Evolutionary conservation across 257 asterid species (phyloP), one percentile per base, ranked within the genome.

Genomic region (Primulina tabacum): DNA sequence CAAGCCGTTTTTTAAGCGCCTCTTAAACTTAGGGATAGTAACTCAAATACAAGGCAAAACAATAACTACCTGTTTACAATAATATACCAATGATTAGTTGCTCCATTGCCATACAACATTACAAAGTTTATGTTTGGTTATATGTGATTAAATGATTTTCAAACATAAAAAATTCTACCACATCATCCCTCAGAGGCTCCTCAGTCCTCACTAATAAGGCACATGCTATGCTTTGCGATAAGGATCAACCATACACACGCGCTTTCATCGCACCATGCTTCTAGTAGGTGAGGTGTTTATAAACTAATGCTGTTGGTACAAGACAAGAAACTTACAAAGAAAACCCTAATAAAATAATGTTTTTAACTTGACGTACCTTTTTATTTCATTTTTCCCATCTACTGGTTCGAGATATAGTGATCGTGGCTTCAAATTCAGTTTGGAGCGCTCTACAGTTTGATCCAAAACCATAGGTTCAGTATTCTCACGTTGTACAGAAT

Each of bases 381-480:
- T 85, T 76, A 65, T 79, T 79, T 76, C 88, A 67, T 14, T 57
- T 61, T 75, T 82, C 69, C 82, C 83, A 64, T 90, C 87, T 1
- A 69, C 59, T 65, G 84, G 90, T 74, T 86, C 88, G 62, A 70
- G 71, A 67, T 83, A 75, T 68, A 80, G 92, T 12, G 88, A 78
- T 8, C 91, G 85, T 16, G 93, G 95, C 85, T 83, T 90, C 84
- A 87, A 73, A 73, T 87, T 88, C 79, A 87, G 73, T 67, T 88
- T 90, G 57, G 96, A 92, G 60, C 89, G 87, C 79, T 85, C 97
- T 30, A 34, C 67, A 67, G 69, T 79, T 65, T 78, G 87, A 74
- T 77, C 82, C 7, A 68, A 75, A 71, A 72, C 67, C 69, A 76
- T 73, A 16, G 76, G 40, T 38, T 83, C 87, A 61, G 71, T 57